phyloP scores from a whole-genome alignment of 2,329 filamentous ascomycete genomes.

The Rhynchosporium graminicola region DNA sequence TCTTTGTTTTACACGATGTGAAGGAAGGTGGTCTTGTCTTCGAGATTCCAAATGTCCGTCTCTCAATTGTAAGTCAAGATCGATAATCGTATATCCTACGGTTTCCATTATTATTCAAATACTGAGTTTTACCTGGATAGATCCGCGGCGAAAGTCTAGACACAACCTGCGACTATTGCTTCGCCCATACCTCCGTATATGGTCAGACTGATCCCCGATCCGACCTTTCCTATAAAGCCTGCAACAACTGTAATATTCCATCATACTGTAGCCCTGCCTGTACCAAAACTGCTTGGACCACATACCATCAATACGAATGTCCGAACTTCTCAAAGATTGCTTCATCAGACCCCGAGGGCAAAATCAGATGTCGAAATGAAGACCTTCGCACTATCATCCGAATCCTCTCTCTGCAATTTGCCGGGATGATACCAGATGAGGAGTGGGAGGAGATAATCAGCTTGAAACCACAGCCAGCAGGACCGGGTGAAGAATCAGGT shows the following conservation, averaged over 20 bases:
- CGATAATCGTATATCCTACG: too few species aligned
- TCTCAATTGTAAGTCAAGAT: constrained; percentile 15
- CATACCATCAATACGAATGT: constrained; percentile 8
- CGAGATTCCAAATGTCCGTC: constrained; percentile 3
- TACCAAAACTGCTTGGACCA: not conserved
- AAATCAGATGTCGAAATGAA: not conserved
- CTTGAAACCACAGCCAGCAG: not conserved
- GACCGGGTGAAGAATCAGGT: not conserved
- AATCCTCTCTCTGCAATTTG: not conserved
- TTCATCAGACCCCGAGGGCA: not conserved
- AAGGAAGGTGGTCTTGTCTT: constrained; percentile 9
- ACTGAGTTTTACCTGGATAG: not conserved
- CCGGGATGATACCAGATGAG: not conserved
- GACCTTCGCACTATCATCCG: constrained; percentile 2
- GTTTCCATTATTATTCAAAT: not conserved
- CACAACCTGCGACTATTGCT: constrained; percentile 12
- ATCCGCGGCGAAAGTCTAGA: not conserved
- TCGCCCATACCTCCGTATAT: not conserved
- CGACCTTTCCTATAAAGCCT: not conserved
- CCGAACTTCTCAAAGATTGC: not conserved
- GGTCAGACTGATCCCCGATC: not conserved
- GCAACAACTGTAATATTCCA: not conserved
- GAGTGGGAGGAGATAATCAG: not conserved
- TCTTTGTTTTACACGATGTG: constrained; percentile 3
- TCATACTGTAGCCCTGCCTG: not conserved